Evolutionary conservation across 176 grass and related monocot species (phyloP).

Genomic region (Echinochloa phyllopogon): DNA sequence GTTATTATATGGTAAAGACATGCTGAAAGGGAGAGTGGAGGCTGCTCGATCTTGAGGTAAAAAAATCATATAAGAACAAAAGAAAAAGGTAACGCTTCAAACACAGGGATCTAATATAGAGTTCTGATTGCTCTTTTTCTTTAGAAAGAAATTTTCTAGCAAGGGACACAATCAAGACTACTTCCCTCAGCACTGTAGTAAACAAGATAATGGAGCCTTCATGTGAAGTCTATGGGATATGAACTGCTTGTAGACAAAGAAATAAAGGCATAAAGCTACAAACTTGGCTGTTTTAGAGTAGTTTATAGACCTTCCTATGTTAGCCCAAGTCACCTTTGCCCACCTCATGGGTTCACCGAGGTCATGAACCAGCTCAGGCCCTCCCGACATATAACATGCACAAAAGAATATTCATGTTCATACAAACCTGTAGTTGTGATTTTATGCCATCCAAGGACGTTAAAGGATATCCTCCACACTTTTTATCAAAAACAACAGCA

Average conservation of each 20-base stretch:
- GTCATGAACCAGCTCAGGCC: conserved; percentile 31
- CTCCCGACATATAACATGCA: conserved; percentile 25
- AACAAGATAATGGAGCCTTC: conserved; percentile 21
- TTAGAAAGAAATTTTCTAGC: background rate
- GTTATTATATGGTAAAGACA: background rate
- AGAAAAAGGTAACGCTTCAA: background rate
- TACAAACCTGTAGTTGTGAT: conserved; percentile 82
- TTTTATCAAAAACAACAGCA: conserved; percentile 78
- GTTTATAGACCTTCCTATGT: background rate
- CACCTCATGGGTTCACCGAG: background rate
- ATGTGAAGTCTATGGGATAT: conserved; percentile 24
- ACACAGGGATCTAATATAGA: conserved; percentile 17
- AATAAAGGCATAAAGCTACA: conserved; percentile 20
- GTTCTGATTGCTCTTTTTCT: background rate
- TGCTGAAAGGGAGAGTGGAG: background rate
- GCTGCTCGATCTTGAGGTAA: background rate
- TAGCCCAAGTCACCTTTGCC: conserved; percentile 11
- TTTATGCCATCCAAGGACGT: conserved; percentile 61
- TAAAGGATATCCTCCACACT: conserved; percentile 18
- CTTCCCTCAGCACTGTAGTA: background rate
- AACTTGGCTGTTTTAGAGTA: background rate
- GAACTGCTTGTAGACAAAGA: conserved; percentile 4
- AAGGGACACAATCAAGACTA: conserved; percentile 10
- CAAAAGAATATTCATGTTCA: conserved; percentile 18
- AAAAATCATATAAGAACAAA: conserved; percentile 25